A percentile compares a stretch with the other conserved stretches of the same genome.
Evolutionary conservation across 2,329 filamentous ascomycete species (phyloP).

Genomic region (Talaromyces sp.): DNA sequence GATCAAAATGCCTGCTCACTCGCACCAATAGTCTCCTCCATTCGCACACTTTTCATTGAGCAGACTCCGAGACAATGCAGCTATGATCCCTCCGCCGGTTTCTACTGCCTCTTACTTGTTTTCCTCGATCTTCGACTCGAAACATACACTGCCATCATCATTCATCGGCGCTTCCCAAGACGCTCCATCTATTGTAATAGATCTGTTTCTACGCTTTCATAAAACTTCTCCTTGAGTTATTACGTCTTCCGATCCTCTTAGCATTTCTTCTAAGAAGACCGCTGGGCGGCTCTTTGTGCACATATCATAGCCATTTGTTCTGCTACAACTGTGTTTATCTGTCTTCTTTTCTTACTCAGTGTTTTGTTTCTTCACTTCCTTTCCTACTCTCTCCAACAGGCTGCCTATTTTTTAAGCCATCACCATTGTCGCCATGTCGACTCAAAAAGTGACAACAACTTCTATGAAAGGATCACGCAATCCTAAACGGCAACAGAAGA

Average conservation of each 20-base stretch:
- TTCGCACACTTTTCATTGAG: neutral
- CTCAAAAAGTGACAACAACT: conserved; percentile 39
- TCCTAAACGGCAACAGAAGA: conserved; percentile 30
- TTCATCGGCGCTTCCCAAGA: conserved; percentile 1
- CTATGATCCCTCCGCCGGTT: conserved; percentile 12
- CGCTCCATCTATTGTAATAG: conserved; percentile 3
- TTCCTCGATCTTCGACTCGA: conserved; percentile 6
- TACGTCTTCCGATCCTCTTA: conserved; percentile 21
- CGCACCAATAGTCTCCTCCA: neutral
- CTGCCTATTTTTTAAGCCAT: conserved; percentile 52
- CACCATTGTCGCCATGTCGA: conserved; percentile 43
- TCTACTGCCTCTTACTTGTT: conserved; percentile 9
- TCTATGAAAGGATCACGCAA: conserved; percentile 36
- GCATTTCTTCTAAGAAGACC: conserved; percentile 13
- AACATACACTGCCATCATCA: conserved; percentile 7
- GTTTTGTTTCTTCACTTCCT: conserved; percentile 21
- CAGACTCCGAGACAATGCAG: conserved; percentile 3
- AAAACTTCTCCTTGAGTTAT: neutral
- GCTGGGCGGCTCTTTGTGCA: conserved; percentile 19
- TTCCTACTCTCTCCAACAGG: conserved; percentile 34
- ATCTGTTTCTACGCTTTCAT: neutral
- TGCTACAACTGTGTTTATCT: conserved; percentile 10
- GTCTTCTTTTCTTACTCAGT: conserved; percentile 19
- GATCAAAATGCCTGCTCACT: neutral
- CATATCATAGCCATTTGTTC: conserved; percentile 13